phyloP scores from a whole-genome alignment of 352 stramenopile species.

The Albugo candida region DNA sequence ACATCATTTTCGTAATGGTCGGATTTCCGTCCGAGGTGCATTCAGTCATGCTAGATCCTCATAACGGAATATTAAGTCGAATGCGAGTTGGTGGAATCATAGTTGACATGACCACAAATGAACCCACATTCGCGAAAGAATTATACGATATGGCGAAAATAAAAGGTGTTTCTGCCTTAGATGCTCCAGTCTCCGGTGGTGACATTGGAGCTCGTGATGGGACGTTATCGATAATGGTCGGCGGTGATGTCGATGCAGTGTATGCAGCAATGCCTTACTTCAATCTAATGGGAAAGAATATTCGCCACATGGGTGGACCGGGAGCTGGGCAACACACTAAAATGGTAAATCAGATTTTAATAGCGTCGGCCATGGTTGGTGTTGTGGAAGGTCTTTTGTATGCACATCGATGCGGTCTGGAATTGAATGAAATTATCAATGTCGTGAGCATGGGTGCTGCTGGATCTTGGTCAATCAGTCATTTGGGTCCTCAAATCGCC shows the following conservation, averaged over 20 bases:
- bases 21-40: slow-evolving; percentile 73
- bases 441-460: slow-evolving; percentile 70
- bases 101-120: slow-evolving; percentile 82
- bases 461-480: slow-evolving; percentile 79
- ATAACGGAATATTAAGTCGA: slow-evolving; percentile 37
- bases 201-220: slow-evolving; percentile 76
- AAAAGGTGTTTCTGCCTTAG: slow-evolving; percentile 51
- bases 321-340: slow-evolving; percentile 79
- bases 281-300: slow-evolving; percentile 77
- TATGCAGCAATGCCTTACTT: slow-evolving; percentile 73
- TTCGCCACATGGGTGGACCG: slow-evolving; percentile 71
- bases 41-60: slow-evolving; percentile 43
- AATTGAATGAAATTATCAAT: slow-evolving; percentile 75
- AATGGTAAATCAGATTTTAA: slow-evolving; percentile 85
- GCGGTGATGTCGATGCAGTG: slow-evolving; percentile 64
- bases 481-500: slow-evolving; percentile 74
- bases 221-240: slow-evolving; percentile 82
- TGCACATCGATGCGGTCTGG: slow-evolving; percentile 67
- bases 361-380: slow-evolving; percentile 78
- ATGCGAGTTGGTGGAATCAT: slow-evolving; percentile 69
- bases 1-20: slow-evolving; percentile 83
- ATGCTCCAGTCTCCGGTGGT: slow-evolving; percentile 72
- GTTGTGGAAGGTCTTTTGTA: slow-evolving; percentile 79
- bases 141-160: slow-evolving; percentile 58
- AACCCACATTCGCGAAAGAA: slow-evolving; percentile 74